Percentiles rank a stretch among this genome's conserved stretches.
phyloP scores from a whole-genome alignment of 2,329 filamentous ascomycete genomes.

The Ceratocystis cubensis region DNA sequence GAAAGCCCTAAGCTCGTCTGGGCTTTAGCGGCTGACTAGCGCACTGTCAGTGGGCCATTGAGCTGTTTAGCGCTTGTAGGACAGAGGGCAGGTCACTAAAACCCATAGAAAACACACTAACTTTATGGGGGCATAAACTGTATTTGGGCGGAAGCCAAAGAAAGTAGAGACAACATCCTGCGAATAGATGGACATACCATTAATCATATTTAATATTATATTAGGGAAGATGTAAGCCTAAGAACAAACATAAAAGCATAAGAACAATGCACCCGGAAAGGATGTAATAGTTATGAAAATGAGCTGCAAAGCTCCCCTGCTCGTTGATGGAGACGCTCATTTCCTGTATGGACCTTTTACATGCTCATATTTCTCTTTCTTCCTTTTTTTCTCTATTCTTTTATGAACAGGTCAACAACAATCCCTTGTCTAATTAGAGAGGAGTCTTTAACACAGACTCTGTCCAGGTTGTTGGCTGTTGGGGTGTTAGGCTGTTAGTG shows the following conservation, averaged over 20 bases:
- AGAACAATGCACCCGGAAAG: not conserved
- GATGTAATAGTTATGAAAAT: too few relatives aligned
- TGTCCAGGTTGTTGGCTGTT: too few relatives aligned
- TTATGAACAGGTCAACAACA: not conserved
- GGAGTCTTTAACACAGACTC: too few relatives aligned
- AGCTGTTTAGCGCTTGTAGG: not conserved
- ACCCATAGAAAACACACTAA: not conserved
- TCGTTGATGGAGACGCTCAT: not conserved
- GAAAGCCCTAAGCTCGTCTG: not conserved
- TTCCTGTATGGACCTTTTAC: slow-evolving; percentile 7
- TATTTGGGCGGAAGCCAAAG: not conserved
- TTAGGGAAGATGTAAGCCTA: not conserved
- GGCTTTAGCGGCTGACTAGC: not conserved
- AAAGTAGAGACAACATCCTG: not conserved
- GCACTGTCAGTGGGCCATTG: not conserved
- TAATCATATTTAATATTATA: not conserved
- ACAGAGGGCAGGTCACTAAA: not conserved
- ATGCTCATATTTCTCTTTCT: not conserved
- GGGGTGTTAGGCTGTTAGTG: too few relatives aligned
- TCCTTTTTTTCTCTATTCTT: not conserved
- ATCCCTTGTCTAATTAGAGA: too few relatives aligned
- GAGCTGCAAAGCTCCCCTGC: not conserved
- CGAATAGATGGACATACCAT: not conserved
- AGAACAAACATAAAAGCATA: not conserved
- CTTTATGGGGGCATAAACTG: not conserved